These are phyloP conservation scores for Paecilomyces variotii DNA, from an alignment of 2,329 filamentous ascomycete species.

Conservation along the genomic window DNA sequence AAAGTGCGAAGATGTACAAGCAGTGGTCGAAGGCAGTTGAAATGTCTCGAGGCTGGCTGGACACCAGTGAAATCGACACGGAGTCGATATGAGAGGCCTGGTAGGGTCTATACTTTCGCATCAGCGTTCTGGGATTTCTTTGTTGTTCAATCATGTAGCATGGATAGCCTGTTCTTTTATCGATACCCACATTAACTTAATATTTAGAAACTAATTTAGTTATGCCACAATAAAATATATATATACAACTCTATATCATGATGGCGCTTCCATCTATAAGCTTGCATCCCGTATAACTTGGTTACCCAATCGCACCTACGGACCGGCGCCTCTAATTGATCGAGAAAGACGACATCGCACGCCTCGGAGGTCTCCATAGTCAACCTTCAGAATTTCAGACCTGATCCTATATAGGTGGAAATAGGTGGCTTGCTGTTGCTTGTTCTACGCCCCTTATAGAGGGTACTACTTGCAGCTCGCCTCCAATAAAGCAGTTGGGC, in stretches of 20 bases:
- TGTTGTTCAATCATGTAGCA: not conserved
- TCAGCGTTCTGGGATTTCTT: not conserved
- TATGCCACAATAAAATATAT: not conserved
- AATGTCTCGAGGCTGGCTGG: conserved; percentile 66
- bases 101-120: not conserved
- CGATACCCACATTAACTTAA: not conserved
- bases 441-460: too few relatives aligned
- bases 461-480: too few relatives aligned
- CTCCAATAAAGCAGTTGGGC: too few relatives aligned
- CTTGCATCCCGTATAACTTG: not conserved
- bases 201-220: not conserved
- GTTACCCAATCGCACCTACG: not conserved
- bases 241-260: not conserved
- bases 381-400: not conserved
- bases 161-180: not conserved
- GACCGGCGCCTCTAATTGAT: not conserved
- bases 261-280: not conserved
- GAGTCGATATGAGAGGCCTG: conserved; percentile 6
- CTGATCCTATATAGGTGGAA: not conserved
- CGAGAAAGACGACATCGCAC: not conserved
- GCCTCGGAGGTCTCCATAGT: not conserved
- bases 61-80: conserved; percentile 17
- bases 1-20: conserved; percentile 56
- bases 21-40: conserved; percentile 70
- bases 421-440: too few relatives aligned